Evolutionary conservation across 148 eudicot genomes (phyloP).

Genomic region (Dianthus caryophyllus): DNA sequence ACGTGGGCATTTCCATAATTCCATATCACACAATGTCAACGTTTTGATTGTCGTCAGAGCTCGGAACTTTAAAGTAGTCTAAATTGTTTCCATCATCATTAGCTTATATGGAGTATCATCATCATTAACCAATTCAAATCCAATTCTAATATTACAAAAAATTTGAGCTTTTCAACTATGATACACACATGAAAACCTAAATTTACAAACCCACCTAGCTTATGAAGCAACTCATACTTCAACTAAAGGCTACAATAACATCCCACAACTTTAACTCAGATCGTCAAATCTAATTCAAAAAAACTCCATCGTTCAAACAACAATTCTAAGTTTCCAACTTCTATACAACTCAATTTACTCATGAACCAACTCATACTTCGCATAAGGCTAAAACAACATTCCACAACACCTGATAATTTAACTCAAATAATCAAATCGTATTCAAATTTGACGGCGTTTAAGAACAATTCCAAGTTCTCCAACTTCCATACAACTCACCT

Average conservation of each 20-base stretch:
- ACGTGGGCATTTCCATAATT: neutral
- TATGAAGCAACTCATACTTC: slow-evolving; percentile 60
- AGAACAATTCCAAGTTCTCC: too few species aligned
- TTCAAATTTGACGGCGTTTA: too few species aligned
- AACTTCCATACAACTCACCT: too few species aligned
- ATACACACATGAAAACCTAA: neutral
- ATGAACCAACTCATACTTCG: too few species aligned
- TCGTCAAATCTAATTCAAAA: neutral
- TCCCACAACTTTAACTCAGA: neutral
- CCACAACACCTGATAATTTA: too few species aligned
- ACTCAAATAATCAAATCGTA: too few species aligned
- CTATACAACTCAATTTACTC: neutral
- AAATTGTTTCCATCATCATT: too few species aligned
- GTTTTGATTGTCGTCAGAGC: neutral
- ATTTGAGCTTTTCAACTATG: neutral
- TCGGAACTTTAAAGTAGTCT: too few species aligned
- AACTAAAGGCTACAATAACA: slow-evolving; percentile 11
- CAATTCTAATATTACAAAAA: neutral
- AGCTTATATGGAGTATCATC: neutral
- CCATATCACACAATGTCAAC: neutral
- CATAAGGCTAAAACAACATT: too few species aligned
- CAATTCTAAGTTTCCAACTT: neutral
- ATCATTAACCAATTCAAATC: neutral
- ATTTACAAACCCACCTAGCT: slow-evolving; percentile 46
- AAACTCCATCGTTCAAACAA: neutral